phyloP scores from a whole-genome alignment of 2,329 filamentous ascomycete species.

The Fusarium pseudoanthophilum region DNA sequence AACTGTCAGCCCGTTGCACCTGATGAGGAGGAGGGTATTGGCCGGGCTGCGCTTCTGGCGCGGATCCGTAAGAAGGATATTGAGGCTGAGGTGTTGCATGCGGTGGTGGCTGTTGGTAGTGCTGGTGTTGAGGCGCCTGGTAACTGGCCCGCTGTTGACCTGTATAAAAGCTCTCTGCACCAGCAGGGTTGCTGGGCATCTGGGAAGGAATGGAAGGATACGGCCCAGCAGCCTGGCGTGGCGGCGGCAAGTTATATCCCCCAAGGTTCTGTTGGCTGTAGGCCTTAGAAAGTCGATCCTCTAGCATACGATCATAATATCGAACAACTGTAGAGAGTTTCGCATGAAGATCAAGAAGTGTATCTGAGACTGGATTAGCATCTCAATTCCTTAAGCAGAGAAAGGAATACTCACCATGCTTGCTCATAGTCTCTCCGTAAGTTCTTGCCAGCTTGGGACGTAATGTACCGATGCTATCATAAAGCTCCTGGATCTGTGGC shows the following conservation, averaged over 20 bases:
- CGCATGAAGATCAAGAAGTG: constrained; percentile 90
- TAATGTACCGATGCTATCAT: constrained; percentile 94
- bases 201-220: constrained; percentile 77
- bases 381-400: background rate
- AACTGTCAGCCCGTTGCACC: constrained; percentile 62
- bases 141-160: constrained; percentile 66
- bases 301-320: constrained; percentile 98
- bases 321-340: constrained; percentile 96
- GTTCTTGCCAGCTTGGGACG: constrained; percentile 93
- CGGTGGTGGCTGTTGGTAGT: constrained; percentile 47
- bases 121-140: constrained; percentile 59
- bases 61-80: constrained; percentile 56
- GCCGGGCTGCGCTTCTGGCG: constrained; percentile 52
- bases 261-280: constrained; percentile 84
- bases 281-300: constrained; percentile 91
- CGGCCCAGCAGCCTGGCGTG: constrained; percentile 65
- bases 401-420: constrained; percentile 75
- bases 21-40: constrained; percentile 60
- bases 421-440: constrained; percentile 99
- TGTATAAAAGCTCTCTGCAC: constrained; percentile 85
- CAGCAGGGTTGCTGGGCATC: constrained; percentile 58
- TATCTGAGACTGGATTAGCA: constrained; percentile 67
- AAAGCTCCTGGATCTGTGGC: constrained; percentile 97
- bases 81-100: constrained; percentile 50
- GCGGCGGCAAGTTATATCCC: constrained; percentile 68